Evolutionary conservation across 441 rosid species (phyloP), one percentile per base, ranked within the genome.

Genomic region (Bruguiera hainesii): DNA sequence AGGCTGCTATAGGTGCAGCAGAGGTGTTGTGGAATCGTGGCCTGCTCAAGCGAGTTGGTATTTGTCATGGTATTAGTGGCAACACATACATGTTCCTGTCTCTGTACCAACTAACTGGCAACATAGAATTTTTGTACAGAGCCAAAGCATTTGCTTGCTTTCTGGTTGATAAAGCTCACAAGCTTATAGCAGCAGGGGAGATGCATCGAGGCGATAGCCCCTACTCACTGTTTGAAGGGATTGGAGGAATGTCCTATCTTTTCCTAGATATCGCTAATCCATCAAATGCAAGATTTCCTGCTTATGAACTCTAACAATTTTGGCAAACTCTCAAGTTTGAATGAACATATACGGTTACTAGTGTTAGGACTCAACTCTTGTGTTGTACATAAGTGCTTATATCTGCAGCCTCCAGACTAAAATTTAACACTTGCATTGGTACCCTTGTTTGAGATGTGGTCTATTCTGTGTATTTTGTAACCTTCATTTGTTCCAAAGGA

Each of bases 211-310:
- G 91, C 3, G 90, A 89, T 77, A 73, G 79, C 25, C 87, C 84
- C 4, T 76, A 75, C 70, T 86, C 91, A 0, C 64, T 89, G 71
- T 90, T 87, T 64, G 94, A 90, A 86, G 97, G 98, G 46, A 56
- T 73, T 4, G 94, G 93, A 78, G 91, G 96, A 33, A 82, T 90
- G 94, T 86, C 93, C 1, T 76, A 75, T 77, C 88, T 87, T 71
- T 85, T 87, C 69, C 76, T 90, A 58, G 96, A 85, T 79, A 81
- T 87, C 88, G 68, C 57, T 2, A 81, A 83, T n/a, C 96, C 93
- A 7, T 70, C 81, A 16, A 65, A 74, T 52, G 86, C 96, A 63
- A 82, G 77, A 76, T 93, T 90, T 73, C 98, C 80, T 35, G 80
- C 64, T 11, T 72, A 76, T 35, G 74, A 76, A 25, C 73, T 76